Conservation (phyloP, 257 asterid species). For the Fraxinus excelsior region DNA sequence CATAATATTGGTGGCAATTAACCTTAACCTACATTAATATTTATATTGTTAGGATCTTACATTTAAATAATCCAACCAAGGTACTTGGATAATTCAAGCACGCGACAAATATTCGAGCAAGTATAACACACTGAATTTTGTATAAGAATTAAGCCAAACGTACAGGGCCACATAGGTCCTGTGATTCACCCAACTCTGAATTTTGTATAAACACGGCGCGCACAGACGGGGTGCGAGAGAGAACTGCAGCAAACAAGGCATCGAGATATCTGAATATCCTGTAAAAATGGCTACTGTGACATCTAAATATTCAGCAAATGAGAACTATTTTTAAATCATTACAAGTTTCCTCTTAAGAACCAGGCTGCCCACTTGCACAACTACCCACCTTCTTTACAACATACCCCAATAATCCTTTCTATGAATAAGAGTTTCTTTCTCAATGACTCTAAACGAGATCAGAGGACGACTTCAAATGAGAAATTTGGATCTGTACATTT, state of each 20-base stretch:
- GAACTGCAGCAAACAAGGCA: background rate
- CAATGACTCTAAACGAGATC: background rate
- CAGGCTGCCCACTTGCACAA: slow-evolving; percentile 12
- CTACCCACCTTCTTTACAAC: background rate
- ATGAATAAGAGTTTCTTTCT: background rate
- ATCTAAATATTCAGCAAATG: background rate
- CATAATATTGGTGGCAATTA: too few relatives aligned
- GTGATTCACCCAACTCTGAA: too few relatives aligned
- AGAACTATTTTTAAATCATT: background rate
- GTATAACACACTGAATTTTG: too few relatives aligned
- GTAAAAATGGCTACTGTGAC: background rate
- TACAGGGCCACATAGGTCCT: too few relatives aligned
- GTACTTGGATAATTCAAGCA: too few relatives aligned
- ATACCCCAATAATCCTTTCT: background rate
- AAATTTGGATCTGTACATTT: slow-evolving; percentile 31
- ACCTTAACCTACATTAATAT: too few relatives aligned
- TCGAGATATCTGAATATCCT: background rate
- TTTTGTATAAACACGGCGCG: too few relatives aligned
- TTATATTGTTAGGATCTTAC: too few relatives aligned
- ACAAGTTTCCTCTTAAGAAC: slow-evolving; percentile 7
- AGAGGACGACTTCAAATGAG: background rate
- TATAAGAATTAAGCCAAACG: too few relatives aligned
- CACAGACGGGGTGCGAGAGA: too few relatives aligned
- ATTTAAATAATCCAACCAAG: too few relatives aligned
- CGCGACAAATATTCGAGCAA: too few relatives aligned